phyloP scores from a whole-genome alignment of 1,139 yeast genomes.

The Pichia sp. region DNA sequence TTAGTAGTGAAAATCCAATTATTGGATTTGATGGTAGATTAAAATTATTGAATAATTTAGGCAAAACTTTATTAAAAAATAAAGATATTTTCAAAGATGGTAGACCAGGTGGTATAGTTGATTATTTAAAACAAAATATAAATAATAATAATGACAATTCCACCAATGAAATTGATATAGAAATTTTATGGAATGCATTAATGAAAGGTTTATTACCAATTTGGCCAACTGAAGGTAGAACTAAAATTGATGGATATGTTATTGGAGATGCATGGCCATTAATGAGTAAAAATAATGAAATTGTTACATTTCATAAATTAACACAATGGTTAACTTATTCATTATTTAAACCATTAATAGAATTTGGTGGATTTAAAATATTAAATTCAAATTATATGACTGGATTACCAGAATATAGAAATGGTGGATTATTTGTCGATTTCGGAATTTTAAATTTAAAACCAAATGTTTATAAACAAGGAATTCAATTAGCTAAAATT shows the following conservation, averaged over 20 bases:
- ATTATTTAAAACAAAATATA: constrained; percentile 32
- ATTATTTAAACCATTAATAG: constrained; percentile 43
- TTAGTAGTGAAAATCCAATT: constrained; percentile 39
- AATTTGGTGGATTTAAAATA: constrained; percentile 37
- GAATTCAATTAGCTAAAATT: constrained; percentile 30
- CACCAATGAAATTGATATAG: constrained; percentile 32
- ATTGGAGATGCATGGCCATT: constrained; percentile 58
- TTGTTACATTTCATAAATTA: constrained; percentile 55
- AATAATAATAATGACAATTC: neutral
- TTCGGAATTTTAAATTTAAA: constrained; percentile 43
- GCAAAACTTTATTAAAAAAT: constrained; percentile 36
- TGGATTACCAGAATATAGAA: constrained; percentile 59
- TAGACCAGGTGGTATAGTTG: constrained; percentile 51
- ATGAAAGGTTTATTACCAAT: constrained; percentile 47
- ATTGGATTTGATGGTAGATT: constrained; percentile 49
- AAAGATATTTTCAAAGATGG: constrained; percentile 39
- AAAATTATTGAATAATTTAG: constrained; percentile 38
- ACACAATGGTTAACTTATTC: constrained; percentile 62
- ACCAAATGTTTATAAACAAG: constrained; percentile 32
- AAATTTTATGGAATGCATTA: constrained; percentile 44
- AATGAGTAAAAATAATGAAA: constrained; percentile 30
- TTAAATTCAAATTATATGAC: constrained; percentile 41
- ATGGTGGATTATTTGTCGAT: constrained; percentile 55
- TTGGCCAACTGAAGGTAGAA: constrained; percentile 53
- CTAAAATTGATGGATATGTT: constrained; percentile 40